Conservation (phyloP, 495 filamentous ascomycete genomes). For the Lichenothelia convexa region DNA sequence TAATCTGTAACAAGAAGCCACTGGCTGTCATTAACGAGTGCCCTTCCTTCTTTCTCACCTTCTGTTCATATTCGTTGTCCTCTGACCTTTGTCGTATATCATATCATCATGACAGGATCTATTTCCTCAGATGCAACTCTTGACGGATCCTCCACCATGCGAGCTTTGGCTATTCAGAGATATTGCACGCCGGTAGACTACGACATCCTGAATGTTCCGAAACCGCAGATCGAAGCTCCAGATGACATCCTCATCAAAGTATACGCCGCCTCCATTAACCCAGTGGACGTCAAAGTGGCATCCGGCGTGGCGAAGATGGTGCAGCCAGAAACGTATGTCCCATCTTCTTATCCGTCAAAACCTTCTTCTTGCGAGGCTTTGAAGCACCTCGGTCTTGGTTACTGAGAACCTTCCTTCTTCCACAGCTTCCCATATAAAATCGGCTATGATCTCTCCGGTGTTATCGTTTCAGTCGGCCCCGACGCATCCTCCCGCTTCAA, state of each 20-base stretch:
- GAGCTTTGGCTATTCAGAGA: not conserved
- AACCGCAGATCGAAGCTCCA: constrained; percentile 6
- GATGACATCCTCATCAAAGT: constrained; percentile 33
- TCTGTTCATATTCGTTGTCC: not conserved
- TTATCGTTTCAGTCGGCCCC: constrained; percentile 26
- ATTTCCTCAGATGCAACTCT: not conserved
- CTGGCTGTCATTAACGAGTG: no score
- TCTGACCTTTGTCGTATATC: not conserved
- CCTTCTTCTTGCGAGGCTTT: constrained; percentile 1
- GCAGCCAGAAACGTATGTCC: constrained; percentile 12
- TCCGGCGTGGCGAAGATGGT: constrained; percentile 16
- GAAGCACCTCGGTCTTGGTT: not conserved
- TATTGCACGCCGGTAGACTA: not conserved
- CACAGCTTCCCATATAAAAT: constrained; percentile 25
- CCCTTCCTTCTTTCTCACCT: not conserved
- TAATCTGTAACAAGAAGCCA: no score
- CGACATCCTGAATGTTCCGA: not conserved
- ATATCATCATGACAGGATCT: not conserved
- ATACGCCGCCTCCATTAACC: constrained; percentile 30
- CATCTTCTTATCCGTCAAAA: not conserved
- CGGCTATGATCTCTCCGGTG: constrained; percentile 30
- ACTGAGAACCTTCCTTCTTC: not conserved
- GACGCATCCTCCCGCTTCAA: constrained; percentile 24
- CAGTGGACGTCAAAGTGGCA: constrained; percentile 33
- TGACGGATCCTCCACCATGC: not conserved